Evolutionary conservation across 495 filamentous ascomycete genomes (phyloP).

Genomic region (Friedmanniomyces simplex): DNA sequence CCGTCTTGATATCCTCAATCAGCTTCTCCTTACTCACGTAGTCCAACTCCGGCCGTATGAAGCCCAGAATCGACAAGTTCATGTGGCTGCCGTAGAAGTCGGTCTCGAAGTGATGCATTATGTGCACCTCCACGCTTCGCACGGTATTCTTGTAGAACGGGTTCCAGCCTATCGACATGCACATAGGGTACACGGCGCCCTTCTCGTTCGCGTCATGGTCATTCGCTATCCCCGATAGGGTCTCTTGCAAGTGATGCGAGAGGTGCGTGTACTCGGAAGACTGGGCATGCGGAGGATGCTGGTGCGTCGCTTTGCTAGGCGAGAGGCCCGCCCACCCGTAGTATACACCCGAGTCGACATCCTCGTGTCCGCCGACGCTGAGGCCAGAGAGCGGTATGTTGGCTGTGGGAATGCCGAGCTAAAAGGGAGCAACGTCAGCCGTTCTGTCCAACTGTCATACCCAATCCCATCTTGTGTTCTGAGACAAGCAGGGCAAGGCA

Average conservation of each 20-base stretch:
- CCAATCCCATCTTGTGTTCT: not conserved
- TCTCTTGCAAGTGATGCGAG: not conserved
- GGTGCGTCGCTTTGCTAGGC: constrained; percentile 11
- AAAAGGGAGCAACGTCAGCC: constrained; percentile 9
- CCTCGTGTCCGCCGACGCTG: constrained; percentile 54
- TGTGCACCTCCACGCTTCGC: constrained; percentile 81
- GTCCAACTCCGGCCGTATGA: constrained; percentile 79
- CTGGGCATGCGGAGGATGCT: constrained; percentile 1
- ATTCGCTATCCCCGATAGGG: not conserved
- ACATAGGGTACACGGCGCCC: constrained; percentile 62
- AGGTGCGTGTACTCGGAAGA: constrained; percentile 6
- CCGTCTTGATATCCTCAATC: constrained; percentile 75
- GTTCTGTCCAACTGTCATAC: not conserved
- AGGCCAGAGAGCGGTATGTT: constrained; percentile 80
- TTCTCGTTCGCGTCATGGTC: not conserved
- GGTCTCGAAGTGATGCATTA: constrained; percentile 58
- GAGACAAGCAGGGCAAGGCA: not conserved
- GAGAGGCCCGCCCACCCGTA: constrained; percentile 71
- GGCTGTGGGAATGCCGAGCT: constrained; percentile 92
- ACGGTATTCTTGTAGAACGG: constrained; percentile 84
- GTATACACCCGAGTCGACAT: constrained; percentile 71
- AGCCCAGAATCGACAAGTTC: constrained; percentile 71
- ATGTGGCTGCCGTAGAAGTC: constrained; percentile 82
- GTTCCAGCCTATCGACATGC: constrained; percentile 93
- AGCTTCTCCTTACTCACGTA: constrained; percentile 74